Conservation (phyloP, 148 eudicot species). For the Camellia lanceoleosa region DNA sequence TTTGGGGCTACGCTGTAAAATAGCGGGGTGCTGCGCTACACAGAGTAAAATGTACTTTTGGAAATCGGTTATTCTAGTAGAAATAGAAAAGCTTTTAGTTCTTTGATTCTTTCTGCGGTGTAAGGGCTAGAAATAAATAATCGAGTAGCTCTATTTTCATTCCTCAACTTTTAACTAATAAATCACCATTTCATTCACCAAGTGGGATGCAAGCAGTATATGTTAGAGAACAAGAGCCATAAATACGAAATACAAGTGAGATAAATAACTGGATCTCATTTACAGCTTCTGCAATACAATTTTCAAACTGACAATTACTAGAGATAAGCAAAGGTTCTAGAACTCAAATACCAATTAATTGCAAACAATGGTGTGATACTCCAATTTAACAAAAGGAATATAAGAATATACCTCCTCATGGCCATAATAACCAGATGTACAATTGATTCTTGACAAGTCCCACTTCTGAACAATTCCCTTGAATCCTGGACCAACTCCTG, state of each 20-base stretch:
- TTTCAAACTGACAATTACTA: neutral
- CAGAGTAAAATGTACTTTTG: too few species aligned
- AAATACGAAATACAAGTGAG: neutral
- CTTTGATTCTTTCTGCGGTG: neutral
- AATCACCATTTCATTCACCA: neutral
- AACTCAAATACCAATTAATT: neutral
- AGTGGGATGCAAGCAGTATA: neutral
- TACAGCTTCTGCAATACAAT: neutral
- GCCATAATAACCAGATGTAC: conserved; percentile 76
- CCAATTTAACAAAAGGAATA: neutral
- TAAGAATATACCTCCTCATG: conserved; percentile 84
- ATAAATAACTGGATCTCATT: neutral
- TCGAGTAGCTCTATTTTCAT: neutral
- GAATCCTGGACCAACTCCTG: conserved; percentile 94
- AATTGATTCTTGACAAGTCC: conserved; percentile 70
- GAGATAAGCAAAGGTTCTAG: neutral
- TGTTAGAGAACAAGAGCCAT: neutral
- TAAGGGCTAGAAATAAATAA: neutral
- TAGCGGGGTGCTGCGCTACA: too few species aligned
- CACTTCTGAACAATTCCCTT: conserved; percentile 95
- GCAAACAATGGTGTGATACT: neutral
- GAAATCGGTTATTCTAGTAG: too few species aligned
- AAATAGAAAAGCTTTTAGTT: too few species aligned
- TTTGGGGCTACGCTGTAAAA: too few species aligned
- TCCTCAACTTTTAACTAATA: neutral